Base-by-base conservation (phyloP, 2,329 filamentous ascomycete genomes). In the Hypomyces rosellus region DNA sequence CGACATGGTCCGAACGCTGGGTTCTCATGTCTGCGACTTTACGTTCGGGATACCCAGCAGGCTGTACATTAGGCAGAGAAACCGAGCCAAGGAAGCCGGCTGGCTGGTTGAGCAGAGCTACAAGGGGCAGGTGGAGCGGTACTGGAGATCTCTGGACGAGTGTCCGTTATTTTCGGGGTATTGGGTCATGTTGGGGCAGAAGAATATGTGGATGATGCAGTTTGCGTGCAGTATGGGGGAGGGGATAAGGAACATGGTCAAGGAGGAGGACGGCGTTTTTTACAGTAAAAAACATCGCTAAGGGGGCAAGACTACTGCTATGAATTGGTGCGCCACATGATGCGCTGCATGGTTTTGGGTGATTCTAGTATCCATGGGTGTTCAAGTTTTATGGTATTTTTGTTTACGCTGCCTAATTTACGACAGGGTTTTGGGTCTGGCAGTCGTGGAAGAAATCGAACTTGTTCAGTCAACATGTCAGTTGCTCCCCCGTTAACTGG, bases 181-280 rank as follows among this genome's bases (percentile, higher is more conserved):
- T 30, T 64, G 62, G 60, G 46, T 64, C 6, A 57, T 54, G 8
- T n/a, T 63, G 12, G 61, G 62, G 1, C 52, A 60, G 14, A 56
- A 48, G 12, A 56, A 62, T 30, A 47, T 55, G 11, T n/a, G 30
- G 14, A 6, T 39, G 49, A n/a, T n/a, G 18, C 52, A 46, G 4
- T 12, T 43, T 16, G 37, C 47, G 12, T 49, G 50, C 36, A 43
- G 38, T 7, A 39, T 51, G 34, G 50, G 37, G n/a, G 46, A 45
- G 36, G 50, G 50, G 50, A 12, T 46, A 33, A 14, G 3, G 2
- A 11, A 34, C 12, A 15, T 45, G 15, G 9, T 49, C 2, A 34
- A 34, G 3, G 33, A 52, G 11, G 52, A 54, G 9, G 42, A 54
- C 44, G 9, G 5, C 20, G 20, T 20, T 20, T 20, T 20, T 20